Conservation (phyloP, 2,329 filamentous ascomycete species). For the Ceratocystis destructans region DNA sequence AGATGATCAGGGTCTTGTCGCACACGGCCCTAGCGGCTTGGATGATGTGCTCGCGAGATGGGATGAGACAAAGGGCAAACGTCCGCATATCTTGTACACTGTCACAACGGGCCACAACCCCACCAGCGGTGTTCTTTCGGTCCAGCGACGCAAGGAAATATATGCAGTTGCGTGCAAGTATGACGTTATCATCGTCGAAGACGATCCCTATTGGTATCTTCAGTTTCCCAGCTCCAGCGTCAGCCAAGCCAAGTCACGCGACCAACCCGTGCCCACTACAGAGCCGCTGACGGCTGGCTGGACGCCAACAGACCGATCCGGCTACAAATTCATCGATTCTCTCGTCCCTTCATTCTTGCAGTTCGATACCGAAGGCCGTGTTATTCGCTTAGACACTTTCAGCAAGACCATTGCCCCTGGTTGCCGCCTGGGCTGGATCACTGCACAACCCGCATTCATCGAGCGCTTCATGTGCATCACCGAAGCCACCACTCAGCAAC, state of each 20-base stretch:
- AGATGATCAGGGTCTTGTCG: slow-evolving; percentile 68
- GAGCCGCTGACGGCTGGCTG: slow-evolving; percentile 24
- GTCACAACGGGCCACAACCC: slow-evolving; percentile 80
- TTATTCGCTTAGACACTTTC: slow-evolving; percentile 83
- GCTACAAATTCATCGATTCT: slow-evolving; percentile 68
- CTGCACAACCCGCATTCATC: slow-evolving; percentile 63
- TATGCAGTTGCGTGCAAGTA: slow-evolving; percentile 71
- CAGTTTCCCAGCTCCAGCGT: slow-evolving; percentile 63
- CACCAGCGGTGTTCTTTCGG: slow-evolving; percentile 59
- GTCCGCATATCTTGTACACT: slow-evolving; percentile 78
- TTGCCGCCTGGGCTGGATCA: slow-evolving; percentile 82
- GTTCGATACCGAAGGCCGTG: slow-evolving; percentile 72
- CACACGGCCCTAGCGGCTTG: slow-evolving; percentile 57
- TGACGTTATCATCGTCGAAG: slow-evolving; percentile 83
- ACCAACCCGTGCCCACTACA: slow-evolving; percentile 26
- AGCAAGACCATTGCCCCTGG: slow-evolving; percentile 87
- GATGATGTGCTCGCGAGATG: slow-evolving; percentile 69
- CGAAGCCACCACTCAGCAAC: slow-evolving; percentile 67
- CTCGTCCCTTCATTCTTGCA: slow-evolving; percentile 71
- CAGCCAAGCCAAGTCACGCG: slow-evolving; percentile 37
- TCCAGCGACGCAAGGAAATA: slow-evolving; percentile 61
- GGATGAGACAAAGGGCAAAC: slow-evolving; percentile 58
- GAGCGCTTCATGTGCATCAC: slow-evolving; percentile 57
- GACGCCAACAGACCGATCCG: slow-evolving; percentile 34
- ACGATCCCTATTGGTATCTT: slow-evolving; percentile 92